Conservation (phyloP, 257 asterid species). For the Solanum chaucha region DNA sequence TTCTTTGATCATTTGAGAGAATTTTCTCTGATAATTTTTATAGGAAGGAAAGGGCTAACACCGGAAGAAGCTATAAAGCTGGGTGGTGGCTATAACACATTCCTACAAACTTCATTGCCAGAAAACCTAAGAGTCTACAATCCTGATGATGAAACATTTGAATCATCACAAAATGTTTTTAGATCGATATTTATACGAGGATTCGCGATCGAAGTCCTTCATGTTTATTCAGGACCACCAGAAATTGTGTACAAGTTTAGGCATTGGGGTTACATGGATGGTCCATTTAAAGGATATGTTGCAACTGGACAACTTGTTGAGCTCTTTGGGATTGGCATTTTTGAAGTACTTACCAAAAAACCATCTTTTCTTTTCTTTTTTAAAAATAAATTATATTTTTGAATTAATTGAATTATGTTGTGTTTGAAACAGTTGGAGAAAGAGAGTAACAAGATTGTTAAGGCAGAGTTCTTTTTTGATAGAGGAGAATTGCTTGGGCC, state of each 20-base stretch:
- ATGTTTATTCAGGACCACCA: conserved; percentile 74
- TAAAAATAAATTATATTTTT: neutral
- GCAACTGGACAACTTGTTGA: conserved; percentile 63
- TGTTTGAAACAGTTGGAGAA: conserved; percentile 34
- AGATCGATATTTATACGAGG: conserved; percentile 46
- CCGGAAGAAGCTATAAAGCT: conserved; percentile 25
- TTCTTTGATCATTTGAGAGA: neutral
- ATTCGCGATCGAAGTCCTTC: conserved; percentile 52
- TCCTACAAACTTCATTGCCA: conserved; percentile 67
- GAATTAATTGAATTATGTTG: neutral
- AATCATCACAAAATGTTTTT: conserved; percentile 55
- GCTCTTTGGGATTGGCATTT: conserved; percentile 34
- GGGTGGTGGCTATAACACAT: conserved; percentile 78
- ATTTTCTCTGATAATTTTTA: neutral
- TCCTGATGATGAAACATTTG: conserved; percentile 48
- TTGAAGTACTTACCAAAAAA: conserved; percentile 27
- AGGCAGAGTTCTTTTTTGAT: conserved; percentile 43
- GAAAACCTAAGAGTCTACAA: conserved; percentile 28
- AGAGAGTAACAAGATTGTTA: conserved; percentile 35
- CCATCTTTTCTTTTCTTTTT: neutral
- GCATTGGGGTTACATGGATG: conserved; percentile 82
- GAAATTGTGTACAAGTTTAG: conserved; percentile 52
- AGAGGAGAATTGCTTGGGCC: conserved; percentile 51
- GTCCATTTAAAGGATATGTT: conserved; percentile 40
- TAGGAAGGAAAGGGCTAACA: conserved; percentile 14